Evolutionary conservation across 1,284 basidiomycete species (phyloP), one percentile per base, ranked within the genome.

Genomic region (Agroathelia rolfsii): DNA sequence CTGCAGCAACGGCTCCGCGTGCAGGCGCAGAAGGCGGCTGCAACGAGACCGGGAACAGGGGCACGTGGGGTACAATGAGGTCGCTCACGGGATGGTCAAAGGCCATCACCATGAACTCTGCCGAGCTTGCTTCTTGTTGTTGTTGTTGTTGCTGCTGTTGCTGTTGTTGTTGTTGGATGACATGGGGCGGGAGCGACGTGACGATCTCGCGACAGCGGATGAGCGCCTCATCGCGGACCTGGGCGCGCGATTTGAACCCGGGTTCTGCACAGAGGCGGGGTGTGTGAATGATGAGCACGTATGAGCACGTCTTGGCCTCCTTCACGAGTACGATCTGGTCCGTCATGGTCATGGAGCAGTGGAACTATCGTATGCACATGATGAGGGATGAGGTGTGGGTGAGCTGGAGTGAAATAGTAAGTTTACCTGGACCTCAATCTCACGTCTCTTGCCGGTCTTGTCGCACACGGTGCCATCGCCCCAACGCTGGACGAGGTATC

Each of bases 401-500:
- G 36, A 43, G 30, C 40, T 40, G 37, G 36, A 42, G 22, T n/a
- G 34, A 39, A 35, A 38, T 31, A 28, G 38, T 22, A 28, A 13
- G 46, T 71, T 45, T 45, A 81, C 86, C 75, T 96, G 92, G 21
- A 96, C 79, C 65, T 96, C 90, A 32, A 92, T 80, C 58, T 87
- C 83, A 39, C 92, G 77, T 36, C 70, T 72, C 53, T 69, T 71
- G 26, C 81, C 80, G 1, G 86, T 92, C 66, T 87, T 90, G 61
- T 94, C 92, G 58, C 92, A 96, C 30, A 74, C 59, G 6, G 87
- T 93, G 15, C 92, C 92, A 49, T 88, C 85, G 30, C 76, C 73
- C 90, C 89, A 95, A 43, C 76, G 69, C 50, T 93, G 89, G 8
- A 88, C 81, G 34, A 96, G 79, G 59, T 95, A 96, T 30, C 82